These are phyloP conservation scores for Myxozyma mucilagina DNA, from an alignment of 805 yeast genomes.

Conservation along the genomic window DNA sequence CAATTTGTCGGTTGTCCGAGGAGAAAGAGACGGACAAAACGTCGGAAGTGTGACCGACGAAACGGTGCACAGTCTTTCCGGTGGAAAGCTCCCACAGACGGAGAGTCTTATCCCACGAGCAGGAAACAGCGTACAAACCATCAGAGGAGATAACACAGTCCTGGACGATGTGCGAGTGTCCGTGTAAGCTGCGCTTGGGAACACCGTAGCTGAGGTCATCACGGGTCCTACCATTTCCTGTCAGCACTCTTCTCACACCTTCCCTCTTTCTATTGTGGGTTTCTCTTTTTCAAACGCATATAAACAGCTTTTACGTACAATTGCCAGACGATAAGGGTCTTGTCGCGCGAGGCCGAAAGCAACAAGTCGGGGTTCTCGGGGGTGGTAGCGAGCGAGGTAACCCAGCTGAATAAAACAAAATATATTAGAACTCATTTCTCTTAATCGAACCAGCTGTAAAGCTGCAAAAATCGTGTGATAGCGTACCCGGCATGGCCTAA, in stretches of 20 bases:
- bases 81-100: conserved; percentile 97
- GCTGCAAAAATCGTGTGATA: background rate
- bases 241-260: background rate
- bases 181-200: conserved; percentile 94
- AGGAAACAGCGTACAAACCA: conserved; percentile 96
- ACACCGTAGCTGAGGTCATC: conserved; percentile 98
- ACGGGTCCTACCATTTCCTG: conserved; percentile 51
- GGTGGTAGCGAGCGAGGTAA: conserved; percentile 96
- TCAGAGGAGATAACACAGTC: conserved; percentile 97
- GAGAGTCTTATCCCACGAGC: conserved; percentile 99
- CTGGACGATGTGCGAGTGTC: conserved; percentile 99
- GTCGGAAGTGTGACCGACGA: conserved; percentile 97
- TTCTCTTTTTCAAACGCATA: background rate
- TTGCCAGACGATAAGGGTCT: conserved; percentile 97
- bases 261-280: background rate
- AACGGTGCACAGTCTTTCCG: conserved; percentile 92
- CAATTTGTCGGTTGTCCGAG: conserved; percentile 94
- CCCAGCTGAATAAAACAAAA: conserved; percentile 59
- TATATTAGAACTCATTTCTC: conserved; percentile 37
- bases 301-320: conserved; percentile 46
- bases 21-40: conserved; percentile 96
- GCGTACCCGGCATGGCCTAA: conserved; percentile 65
- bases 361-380: conserved; percentile 97
- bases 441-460: background rate
- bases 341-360: conserved; percentile 98